Conservation (phyloP, 2,329 filamentous ascomycete genomes). For the Dothideomycetes sp. region DNA sequence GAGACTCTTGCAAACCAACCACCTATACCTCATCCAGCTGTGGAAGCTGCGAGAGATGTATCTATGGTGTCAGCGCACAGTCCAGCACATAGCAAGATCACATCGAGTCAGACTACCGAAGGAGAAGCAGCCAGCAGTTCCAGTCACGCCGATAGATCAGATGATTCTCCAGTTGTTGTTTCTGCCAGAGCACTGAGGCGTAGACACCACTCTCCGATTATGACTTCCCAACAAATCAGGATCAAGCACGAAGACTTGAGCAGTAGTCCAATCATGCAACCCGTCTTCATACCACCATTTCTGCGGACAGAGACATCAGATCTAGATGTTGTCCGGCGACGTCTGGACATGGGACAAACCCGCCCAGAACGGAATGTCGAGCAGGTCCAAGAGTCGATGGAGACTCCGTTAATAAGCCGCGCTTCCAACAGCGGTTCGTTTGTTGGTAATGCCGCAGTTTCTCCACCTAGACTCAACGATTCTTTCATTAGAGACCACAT, state of each 20-base stretch:
- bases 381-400: too few species aligned
- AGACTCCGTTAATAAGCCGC: too few species aligned
- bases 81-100: conserved; percentile 13
- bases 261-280: conserved; percentile 27
- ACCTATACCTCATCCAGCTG: not conserved
- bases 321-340: conserved; percentile 28
- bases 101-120: conserved; percentile 38
- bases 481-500: too few species aligned
- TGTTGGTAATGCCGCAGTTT: too few species aligned
- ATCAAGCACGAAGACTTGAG: conserved; percentile 32
- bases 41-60: conserved; percentile 1
- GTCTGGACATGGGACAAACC: too few species aligned
- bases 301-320: conserved; percentile 35
- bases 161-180: conserved; percentile 34
- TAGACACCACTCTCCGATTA: conserved; percentile 24
- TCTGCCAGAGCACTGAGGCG: conserved; percentile 36
- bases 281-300: conserved; percentile 16
- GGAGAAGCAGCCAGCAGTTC: conserved; percentile 21
- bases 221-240: conserved; percentile 21
- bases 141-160: conserved; percentile 15
- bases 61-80: not conserved
- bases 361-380: too few species aligned
- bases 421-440: too few species aligned
- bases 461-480: too few species aligned
- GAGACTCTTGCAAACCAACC: conserved; percentile 1